Evolutionary conservation across 2,329 filamentous ascomycete genomes (phyloP), one percentile per base, ranked within the genome.

Genomic region (Aspergillus arachidicola): DNA sequence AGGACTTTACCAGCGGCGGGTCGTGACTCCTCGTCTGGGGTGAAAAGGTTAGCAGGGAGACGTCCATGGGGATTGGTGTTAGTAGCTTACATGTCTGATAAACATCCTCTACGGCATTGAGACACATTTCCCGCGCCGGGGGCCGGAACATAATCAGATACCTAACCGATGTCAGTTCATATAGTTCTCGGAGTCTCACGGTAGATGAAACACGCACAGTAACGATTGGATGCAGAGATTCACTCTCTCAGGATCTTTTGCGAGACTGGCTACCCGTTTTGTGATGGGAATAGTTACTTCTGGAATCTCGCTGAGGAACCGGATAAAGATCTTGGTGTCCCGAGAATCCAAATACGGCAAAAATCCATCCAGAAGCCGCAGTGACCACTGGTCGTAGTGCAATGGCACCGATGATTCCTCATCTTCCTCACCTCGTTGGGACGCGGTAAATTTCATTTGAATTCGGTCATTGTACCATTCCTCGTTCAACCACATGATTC

Each of bases 401-500:
- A 78, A 71, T 2, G 75, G 67, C 19, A 79, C 71, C 3, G 71
- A 72, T 38, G 85, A 73, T 3, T 86, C 83, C 9, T 84, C 83
- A 46, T 84, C 81, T 12, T 76, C 75, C 55, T 74, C 78, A 38
- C 76, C 77, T n/a, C 74, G 73, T 59, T 77, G 82, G 62, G 66
- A 75, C 55, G 80, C 67, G 81, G 79, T 76, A 57, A 75, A 69
- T 63, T 79, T 80, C 51, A 80, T 74, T 59, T 84, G 81, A 36
- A 93, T 78, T 50, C 84, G 88, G 76, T 98, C 94, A 71, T 94
- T 96, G 78, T 97, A 98, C 94, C 95, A 99, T 79, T 99, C 95
- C 77, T 99, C 95, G 71, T 91, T 96, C 19, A 99, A 84, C 95
- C 95, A 99, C 9, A 90, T 89, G 58, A 98, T 93, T 1, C 93